Conservation (phyloP, 2,329 filamentous ascomycete genomes). For the Pseudogymnoascus sp. region DNA sequence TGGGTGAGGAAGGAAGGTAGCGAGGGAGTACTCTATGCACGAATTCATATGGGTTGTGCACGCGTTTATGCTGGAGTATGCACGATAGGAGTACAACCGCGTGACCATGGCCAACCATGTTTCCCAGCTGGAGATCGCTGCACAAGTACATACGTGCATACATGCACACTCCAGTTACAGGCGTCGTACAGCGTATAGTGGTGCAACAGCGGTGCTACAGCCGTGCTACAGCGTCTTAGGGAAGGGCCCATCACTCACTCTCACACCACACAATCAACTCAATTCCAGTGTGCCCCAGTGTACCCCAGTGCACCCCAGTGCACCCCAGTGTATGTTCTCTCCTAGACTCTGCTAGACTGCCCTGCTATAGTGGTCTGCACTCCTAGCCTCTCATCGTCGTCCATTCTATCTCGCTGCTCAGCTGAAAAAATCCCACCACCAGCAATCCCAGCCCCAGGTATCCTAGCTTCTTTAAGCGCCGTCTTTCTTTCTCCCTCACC, state of each 20-base stretch:
- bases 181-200: not conserved
- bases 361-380: not conserved
- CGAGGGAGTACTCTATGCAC: not conserved
- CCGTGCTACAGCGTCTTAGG: not conserved
- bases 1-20: not conserved
- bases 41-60: not conserved
- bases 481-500: not conserved
- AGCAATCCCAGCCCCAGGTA: not conserved
- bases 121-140: constrained; percentile 2
- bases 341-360: not conserved
- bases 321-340: not conserved
- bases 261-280: not conserved
- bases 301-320: no score
- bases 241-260: not conserved
- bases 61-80: not conserved
- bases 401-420: not conserved
- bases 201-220: no score
- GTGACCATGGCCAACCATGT: not conserved
- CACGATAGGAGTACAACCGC: not conserved
- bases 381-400: not conserved
- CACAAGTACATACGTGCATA: not conserved
- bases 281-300: no score
- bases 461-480: constrained; percentile 1
- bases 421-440: not conserved
- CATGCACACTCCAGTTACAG: not conserved